Base-by-base conservation (phyloP, 2,329 filamentous ascomycete genomes). In the Volutella citrinella region DNA sequence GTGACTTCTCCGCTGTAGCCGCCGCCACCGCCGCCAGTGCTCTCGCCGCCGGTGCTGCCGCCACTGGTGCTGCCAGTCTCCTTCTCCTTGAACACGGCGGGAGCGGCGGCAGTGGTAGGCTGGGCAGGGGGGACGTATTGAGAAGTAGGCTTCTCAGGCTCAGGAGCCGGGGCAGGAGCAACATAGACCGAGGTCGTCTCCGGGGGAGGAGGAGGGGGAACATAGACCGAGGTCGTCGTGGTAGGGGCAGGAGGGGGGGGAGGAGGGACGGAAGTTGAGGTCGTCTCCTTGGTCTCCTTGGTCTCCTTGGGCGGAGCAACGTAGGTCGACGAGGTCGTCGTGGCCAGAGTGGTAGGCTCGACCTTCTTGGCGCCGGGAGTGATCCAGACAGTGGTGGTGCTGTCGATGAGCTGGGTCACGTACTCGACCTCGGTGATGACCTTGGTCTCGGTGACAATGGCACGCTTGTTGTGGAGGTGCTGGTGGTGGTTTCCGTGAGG, bases 1-100 rank as follows among this genome's bases (percentile, higher is more conserved):
- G 87, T 93, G 47, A 87, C 71, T 30, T 89, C 76, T 51, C 48
- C 35, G 28, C 40, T 33, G 29, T 33, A 25, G 29, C 49, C 31
- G 19, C 35, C 17, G 37, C 38, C 28, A 38, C 43, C 32, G 37
- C 40, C 24, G 26, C 45, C 30, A n/a, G n/a, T n/a, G n/a, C n/a
- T n/a, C n/a, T n/a, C n/a, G n/a, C n/a, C n/a, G n/a, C n/a, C n/a
- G n/a, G n/a, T n/a, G n/a, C n/a, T n/a, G n/a, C n/a, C n/a, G n/a
- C n/a, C n/a, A n/a, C n/a, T n/a, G n/a, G n/a, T n/a, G n/a, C n/a
- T n/a, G n/a, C n/a, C n/a, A n/a, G n/a, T n/a, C n/a, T n/a, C n/a
- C n/a, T n/a, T n/a, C n/a, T n/a, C 40, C 38, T 46, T 40, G 19
- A 39, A 34, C 38, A 48, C 36, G 29, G 46, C 34, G 27, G 49